Conservation (phyloP, 2,329 filamentous ascomycete species). For the Saccharata proteae region DNA sequence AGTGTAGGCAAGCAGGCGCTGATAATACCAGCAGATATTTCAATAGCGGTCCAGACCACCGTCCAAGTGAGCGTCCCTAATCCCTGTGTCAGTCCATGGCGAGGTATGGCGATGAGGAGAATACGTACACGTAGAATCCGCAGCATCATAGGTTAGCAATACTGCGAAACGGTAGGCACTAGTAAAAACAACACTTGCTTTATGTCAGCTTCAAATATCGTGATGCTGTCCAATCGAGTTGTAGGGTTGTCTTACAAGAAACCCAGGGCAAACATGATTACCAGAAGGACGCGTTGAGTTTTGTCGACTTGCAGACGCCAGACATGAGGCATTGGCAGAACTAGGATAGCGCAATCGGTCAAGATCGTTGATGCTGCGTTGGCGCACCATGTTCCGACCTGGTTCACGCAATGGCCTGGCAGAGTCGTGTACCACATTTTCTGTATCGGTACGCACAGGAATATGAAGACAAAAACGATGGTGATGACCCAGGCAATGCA, state of each 20-base stretch:
- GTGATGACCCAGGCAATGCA: slow-evolving; percentile 36
- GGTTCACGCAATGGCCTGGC: slow-evolving; percentile 37
- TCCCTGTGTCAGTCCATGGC: background rate
- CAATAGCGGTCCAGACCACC: slow-evolving; percentile 10
- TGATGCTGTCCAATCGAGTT: too few relatives aligned
- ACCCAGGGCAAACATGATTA: slow-evolving; percentile 33
- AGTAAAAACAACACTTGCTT: slow-evolving; percentile 12
- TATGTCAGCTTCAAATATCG: slow-evolving; percentile 2
- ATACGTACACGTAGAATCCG: background rate
- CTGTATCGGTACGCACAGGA: slow-evolving; percentile 39
- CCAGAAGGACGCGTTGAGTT: slow-evolving; percentile 33
- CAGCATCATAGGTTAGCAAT: background rate
- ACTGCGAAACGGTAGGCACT: slow-evolving; percentile 10
- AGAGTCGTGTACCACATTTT: slow-evolving; percentile 37
- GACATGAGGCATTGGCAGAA: slow-evolving; percentile 36
- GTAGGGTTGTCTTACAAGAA: slow-evolving; percentile 28
- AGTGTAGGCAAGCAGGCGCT: slow-evolving; percentile 12
- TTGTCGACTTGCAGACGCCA: slow-evolving; percentile 32
- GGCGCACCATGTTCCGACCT: slow-evolving; percentile 39
- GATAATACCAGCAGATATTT: slow-evolving; percentile 11
- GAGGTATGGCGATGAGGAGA: background rate
- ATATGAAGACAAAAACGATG: slow-evolving; percentile 39
- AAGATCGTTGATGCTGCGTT: slow-evolving; percentile 38
- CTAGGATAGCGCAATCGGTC: slow-evolving; percentile 35
- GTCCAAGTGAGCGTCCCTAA: slow-evolving; percentile 1